A percentile compares a stretch with the other conserved stretches of the same genome.
phyloP scores from a whole-genome alignment of 148 eudicot species.

The Rhododendron ovatum region DNA sequence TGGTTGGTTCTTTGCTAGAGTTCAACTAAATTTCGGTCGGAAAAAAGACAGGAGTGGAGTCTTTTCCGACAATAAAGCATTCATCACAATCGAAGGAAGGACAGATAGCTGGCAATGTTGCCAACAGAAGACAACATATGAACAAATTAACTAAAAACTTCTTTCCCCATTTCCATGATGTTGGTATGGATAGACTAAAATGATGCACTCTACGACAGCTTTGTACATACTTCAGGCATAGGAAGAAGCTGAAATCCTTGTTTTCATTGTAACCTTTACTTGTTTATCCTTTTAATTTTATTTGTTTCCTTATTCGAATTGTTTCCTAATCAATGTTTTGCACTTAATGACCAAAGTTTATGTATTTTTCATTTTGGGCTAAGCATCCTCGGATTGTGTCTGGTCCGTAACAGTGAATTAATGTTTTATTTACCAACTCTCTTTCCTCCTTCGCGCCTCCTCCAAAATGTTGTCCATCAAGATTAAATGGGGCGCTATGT shows the following conservation, averaged over 20 bases:
- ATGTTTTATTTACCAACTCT: neutral
- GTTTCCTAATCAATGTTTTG: neutral
- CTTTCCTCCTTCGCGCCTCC: neutral
- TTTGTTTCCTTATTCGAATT: neutral
- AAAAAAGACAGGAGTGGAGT: neutral
- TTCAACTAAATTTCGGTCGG: neutral
- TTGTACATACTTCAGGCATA: neutral
- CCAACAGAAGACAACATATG: neutral
- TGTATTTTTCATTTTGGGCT: neutral
- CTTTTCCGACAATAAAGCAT: neutral
- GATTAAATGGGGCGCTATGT: neutral
- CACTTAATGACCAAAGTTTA: neutral
- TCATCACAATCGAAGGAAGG: neutral
- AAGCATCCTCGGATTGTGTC: neutral
- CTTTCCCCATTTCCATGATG: neutral
- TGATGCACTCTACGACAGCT: neutral
- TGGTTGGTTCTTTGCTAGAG: neutral
- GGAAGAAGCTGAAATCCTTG: neutral
- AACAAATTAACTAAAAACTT: neutral
- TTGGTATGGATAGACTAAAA: neutral
- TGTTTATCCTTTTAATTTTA: neutral
- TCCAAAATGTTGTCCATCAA: neutral
- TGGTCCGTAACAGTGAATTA: neutral
- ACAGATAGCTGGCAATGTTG: neutral
- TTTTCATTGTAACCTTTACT: neutral